Conservation (phyloP, 2,329 filamentous ascomycete genomes). For the Ascochyta koolunga region DNA sequence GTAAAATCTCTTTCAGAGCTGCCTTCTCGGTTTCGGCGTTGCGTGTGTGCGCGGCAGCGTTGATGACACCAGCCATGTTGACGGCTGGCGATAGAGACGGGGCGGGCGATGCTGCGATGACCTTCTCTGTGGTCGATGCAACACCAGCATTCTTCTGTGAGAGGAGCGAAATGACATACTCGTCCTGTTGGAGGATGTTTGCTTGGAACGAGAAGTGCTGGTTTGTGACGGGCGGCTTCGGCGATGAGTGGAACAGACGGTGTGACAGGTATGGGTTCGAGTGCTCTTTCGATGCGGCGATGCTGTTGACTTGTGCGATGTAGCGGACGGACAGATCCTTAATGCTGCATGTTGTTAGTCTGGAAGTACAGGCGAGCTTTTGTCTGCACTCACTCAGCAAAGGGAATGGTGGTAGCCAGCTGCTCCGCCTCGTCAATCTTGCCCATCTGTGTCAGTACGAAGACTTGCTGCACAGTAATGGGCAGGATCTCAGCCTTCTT, state of each 20-base stretch:
- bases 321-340: constrained; percentile 70
- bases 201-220: constrained; percentile 76
- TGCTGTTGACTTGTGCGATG: constrained; percentile 70
- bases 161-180: constrained; percentile 67
- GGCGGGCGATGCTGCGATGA: constrained; percentile 53
- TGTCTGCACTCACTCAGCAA: constrained; percentile 60
- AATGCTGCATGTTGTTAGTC: constrained; percentile 56
- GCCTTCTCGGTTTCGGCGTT: constrained; percentile 66
- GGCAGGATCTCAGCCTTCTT: constrained; percentile 76
- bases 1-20: constrained; percentile 71
- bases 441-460: constrained; percentile 70
- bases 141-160: constrained; percentile 72
- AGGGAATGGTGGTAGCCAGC: constrained; percentile 66
- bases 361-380: background rate
- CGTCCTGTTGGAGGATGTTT: constrained; percentile 66
- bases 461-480: constrained; percentile 77
- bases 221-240: constrained; percentile 61
- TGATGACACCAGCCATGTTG: constrained; percentile 66
- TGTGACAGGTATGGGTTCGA: constrained; percentile 73
- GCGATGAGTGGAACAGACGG: constrained; percentile 63
- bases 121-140: constrained; percentile 60
- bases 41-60: constrained; percentile 76
- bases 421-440: constrained; percentile 69
- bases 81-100: constrained; percentile 57
- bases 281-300: constrained; percentile 54